Percentiles rank a stretch among this genome's conserved stretches.
Evolutionary conservation across 176 grass and related monocot genomes (phyloP).

Genomic region (Neostapfia colusana): DNA sequence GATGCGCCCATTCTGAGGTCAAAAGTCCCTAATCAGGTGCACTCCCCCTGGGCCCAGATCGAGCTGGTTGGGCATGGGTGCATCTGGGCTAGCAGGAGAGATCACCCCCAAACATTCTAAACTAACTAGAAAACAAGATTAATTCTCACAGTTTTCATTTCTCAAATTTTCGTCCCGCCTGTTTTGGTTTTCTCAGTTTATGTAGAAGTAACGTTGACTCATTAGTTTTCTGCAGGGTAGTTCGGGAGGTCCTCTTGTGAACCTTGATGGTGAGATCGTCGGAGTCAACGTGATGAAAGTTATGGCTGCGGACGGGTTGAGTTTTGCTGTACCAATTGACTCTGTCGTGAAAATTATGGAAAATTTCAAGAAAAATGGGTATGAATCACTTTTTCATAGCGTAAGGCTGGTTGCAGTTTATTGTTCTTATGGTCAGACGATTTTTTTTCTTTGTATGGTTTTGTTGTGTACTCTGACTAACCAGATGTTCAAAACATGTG

Average conservation of each 20-base stretch:
- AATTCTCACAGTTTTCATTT: too few species aligned
- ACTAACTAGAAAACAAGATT: too few species aligned
- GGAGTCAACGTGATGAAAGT: slow-evolving; percentile 84
- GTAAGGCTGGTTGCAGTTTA: slow-evolving; percentile 7
- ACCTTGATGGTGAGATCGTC: slow-evolving; percentile 83
- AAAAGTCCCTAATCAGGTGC: too few species aligned
- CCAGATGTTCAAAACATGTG: not conserved
- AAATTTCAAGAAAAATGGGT: slow-evolving; percentile 76
- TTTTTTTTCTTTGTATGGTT: slow-evolving; percentile 2
- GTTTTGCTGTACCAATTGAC: slow-evolving; percentile 86
- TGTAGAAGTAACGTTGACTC: slow-evolving; percentile 1
- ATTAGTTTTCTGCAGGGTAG: slow-evolving; percentile 57
- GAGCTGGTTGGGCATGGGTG: too few species aligned
- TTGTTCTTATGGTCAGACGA: not conserved
- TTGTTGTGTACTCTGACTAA: not conserved
- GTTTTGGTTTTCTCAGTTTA: slow-evolving; percentile 14
- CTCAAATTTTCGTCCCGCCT: not conserved
- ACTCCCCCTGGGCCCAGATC: too few species aligned
- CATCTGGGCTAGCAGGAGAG: too few species aligned
- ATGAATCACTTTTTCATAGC: slow-evolving; percentile 14
- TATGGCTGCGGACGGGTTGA: slow-evolving; percentile 56
- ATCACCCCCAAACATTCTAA: too few species aligned
- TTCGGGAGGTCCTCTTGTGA: slow-evolving; percentile 84
- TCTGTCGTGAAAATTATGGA: slow-evolving; percentile 73
- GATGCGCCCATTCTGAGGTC: too few species aligned